These are phyloP conservation scores for Kuraishia borneana DNA, from an alignment of 805 yeast species.

Conservation along the genomic window DNA sequence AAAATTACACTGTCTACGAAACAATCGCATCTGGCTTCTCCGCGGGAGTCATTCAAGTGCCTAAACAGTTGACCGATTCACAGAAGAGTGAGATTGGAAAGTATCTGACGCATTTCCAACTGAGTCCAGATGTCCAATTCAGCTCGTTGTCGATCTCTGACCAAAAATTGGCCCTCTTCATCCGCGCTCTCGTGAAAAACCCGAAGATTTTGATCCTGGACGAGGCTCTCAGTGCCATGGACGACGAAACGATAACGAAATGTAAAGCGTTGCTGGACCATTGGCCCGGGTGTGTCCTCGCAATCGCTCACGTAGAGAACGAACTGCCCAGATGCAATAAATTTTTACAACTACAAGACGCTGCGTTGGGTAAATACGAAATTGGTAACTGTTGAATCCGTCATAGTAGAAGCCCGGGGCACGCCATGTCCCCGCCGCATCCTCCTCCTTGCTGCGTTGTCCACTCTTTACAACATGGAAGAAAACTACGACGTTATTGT, in stretches of 20 bases:
- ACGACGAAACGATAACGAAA: conserved; percentile 40
- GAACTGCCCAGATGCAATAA: conserved; percentile 71
- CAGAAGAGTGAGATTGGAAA: conserved; percentile 28
- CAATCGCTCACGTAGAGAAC: conserved; percentile 73
- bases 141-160: conserved; percentile 49
- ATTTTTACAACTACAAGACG: conserved; percentile 24
- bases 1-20: conserved; percentile 35
- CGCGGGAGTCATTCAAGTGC: conserved; percentile 53
- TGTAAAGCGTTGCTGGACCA: conserved; percentile 41
- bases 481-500: conserved; percentile 96
- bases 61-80: conserved; percentile 23
- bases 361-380: conserved; percentile 17
- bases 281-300: conserved; percentile 58
- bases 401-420: not conserved
- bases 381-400: conserved; percentile 10
- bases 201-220: conserved; percentile 78
- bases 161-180: conserved; percentile 68
- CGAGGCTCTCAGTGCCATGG: conserved; percentile 91
- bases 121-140: conserved; percentile 36
- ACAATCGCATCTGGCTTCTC: conserved; percentile 64
- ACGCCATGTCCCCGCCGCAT: too few relatives aligned
- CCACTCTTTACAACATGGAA: conserved; percentile 74
- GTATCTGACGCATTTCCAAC: conserved; percentile 34
- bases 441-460: too few relatives aligned
- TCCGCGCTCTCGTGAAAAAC: conserved; percentile 66